These are phyloP conservation scores for Beauveria australis DNA, from an alignment of 2,329 filamentous ascomycete species.

Conservation along the genomic window DNA sequence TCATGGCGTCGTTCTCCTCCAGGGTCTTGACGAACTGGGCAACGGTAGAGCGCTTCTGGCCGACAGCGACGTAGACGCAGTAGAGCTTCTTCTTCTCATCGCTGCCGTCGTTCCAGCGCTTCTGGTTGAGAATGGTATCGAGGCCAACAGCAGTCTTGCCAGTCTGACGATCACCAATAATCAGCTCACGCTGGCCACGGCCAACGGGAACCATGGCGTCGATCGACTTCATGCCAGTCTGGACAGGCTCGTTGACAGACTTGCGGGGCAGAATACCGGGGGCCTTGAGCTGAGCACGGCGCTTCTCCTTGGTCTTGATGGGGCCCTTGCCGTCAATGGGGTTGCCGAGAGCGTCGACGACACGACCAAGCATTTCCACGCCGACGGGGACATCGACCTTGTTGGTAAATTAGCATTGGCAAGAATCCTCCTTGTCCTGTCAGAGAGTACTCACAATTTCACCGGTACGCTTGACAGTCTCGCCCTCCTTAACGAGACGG, in stretches of 20 bases:
- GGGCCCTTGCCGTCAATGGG: slow-evolving; percentile 99
- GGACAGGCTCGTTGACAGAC: slow-evolving; percentile 97
- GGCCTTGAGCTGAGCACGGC: slow-evolving; percentile 98
- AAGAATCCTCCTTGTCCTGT: neutral
- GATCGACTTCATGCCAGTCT: slow-evolving; percentile 98
- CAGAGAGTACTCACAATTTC: slow-evolving; percentile 70
- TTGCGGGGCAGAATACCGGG: slow-evolving; percentile 94
- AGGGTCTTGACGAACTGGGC: slow-evolving; percentile 99
- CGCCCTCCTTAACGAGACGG: slow-evolving; percentile 98
- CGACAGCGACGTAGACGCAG: slow-evolving; percentile 98
- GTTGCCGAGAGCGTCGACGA: slow-evolving; percentile 97
- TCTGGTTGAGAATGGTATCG: slow-evolving; percentile 98
- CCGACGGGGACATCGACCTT: slow-evolving; percentile 97
- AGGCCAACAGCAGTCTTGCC: slow-evolving; percentile 99
- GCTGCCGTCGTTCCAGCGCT: slow-evolving; percentile 82
- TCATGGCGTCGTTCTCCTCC: slow-evolving; percentile 99
- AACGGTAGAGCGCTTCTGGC: slow-evolving; percentile 99
- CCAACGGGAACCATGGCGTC: slow-evolving; percentile 99
- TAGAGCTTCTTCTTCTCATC: slow-evolving; percentile 99
- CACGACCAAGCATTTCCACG: slow-evolving; percentile 87
- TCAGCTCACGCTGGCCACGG: slow-evolving; percentile 99
- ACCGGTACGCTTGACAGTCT: slow-evolving; percentile 99
- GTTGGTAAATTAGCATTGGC: neutral
- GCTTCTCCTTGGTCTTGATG: slow-evolving; percentile 81
- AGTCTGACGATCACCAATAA: slow-evolving; percentile 99